Base-by-base conservation (phyloP, 495 filamentous ascomycete species). In the Penicillium salamii region DNA sequence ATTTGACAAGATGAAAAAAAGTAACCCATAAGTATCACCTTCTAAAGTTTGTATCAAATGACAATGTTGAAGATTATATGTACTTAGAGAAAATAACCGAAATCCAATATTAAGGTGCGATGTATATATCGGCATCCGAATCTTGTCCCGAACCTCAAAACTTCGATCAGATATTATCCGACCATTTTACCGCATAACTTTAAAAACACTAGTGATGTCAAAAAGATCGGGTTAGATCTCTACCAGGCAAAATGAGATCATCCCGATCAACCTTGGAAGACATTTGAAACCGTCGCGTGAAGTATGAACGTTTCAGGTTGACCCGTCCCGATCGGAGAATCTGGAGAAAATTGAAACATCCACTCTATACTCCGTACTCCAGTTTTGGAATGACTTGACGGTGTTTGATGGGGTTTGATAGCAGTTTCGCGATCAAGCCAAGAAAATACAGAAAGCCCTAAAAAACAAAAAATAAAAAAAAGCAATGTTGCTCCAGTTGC, bases 281-380 rank as follows among this genome's bases (percentile, higher is more conserved):
- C 6, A 9, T 43, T 26, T 61, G 58, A 61, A 61, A 61, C 58
- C 43, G 24, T 54, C 54, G 58, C 58, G 36, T 48, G 33, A 49
- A 49, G 26, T 46, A 46, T 48, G 54, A 45, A 44, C 47, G 58
- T 61, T 61, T 61, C 58, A 61, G 35, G 34, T 49, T 48, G 33
- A 52, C 21, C 17, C 39, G 24, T 31, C 15, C 5, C 18, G 31
- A 32, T 14, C 43, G 29, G 23, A 26, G 23, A 26, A 36, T 8
- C 24, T 7, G 13, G 17, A 29, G 20, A 21, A 15, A 32, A 3
- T 32, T 12, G 29, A 32, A 32, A 32, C 29, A 32, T n/a, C n/a
- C n/a, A n/a, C n/a, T n/a, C n/a, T n/a, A n/a, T n/a, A n/a, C n/a
- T n/a, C n/a, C n/a, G n/a, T n/a, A n/a, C n/a, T n/a, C n/a, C n/a